Evolutionary conservation across 495 filamentous ascomycete genomes (phyloP), one percentile per base, ranked within the genome.

Genomic region (Hyaloscypha bicolor): DNA sequence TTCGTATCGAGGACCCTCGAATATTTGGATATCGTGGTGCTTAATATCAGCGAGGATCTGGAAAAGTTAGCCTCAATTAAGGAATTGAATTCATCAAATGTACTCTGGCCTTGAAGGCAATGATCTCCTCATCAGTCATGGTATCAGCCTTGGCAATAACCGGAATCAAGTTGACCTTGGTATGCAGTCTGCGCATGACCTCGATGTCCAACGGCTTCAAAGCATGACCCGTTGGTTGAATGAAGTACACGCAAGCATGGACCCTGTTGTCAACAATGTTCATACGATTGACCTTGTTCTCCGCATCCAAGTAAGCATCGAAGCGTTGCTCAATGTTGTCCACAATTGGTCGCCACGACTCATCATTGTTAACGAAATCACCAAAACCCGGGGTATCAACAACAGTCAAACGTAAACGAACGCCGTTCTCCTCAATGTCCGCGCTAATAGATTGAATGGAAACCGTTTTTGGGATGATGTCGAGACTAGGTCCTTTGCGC

Each of bases 251-350:
- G 74, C 95, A 97, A 31, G 95, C 94, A 74, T 99, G 95, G 66
- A 99, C 93, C 73, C 95, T 91, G 86, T 97, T 98, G 81, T 99
- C 95, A 62, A 98, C 88, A 78, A 98, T 98, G 86, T 99, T 99
- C 86, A 96, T 96, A 69, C 95, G 91, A 85, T 99, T 99, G 76
- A 99, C 93, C 89, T 97, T 99, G 87, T 99, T 98, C 85, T 99
- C 95, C 55, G 95, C 94, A 81, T 99, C 96, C 30, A 98, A 84
- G 77, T 97, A 99, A 55, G 95, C 92, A 78, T 99, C 95, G 76
- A 96, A 99, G 68, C 95, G 91, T 83, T 96, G 92, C 85, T 99
- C 96, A 72, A 99, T 97, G 86, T 98, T 97, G 83, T 99, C 94
- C 67, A 97, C 90, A 82, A 99, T 99, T 53, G 95, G 95, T 72